Percentiles rank a stretch among this genome's conserved stretches.
phyloP scores from a whole-genome alignment of 1,284 basidiomycete genomes.

The Limonomyces culmigenus region DNA sequence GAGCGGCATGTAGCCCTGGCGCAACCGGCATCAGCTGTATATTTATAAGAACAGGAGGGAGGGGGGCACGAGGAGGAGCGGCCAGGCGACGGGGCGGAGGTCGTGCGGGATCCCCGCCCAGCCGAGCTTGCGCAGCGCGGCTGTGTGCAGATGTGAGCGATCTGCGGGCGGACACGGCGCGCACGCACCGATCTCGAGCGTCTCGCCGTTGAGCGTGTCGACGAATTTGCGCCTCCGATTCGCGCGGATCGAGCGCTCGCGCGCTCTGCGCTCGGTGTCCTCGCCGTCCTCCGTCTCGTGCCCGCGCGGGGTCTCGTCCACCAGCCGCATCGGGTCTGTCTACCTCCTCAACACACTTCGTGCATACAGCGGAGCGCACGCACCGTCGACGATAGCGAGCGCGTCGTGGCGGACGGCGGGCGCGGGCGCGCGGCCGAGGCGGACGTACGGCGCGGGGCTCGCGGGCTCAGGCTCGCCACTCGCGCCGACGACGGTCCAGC shows the following conservation, averaged over 20 bases:
- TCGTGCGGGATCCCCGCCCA: constrained; percentile 90
- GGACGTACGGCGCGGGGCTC: too few relatives aligned
- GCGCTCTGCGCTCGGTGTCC: constrained; percentile 17
- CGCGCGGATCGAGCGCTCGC: constrained; percentile 60
- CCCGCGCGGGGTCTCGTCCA: constrained; percentile 17
- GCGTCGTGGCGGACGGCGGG: constrained; percentile 37
- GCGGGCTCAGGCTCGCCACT: constrained; percentile 17
- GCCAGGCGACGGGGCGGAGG: constrained; percentile 88
- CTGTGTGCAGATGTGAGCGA: constrained; percentile 18
- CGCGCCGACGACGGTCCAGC: constrained; percentile 62
- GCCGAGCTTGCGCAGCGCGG: constrained; percentile 76
- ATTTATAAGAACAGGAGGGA: not conserved
- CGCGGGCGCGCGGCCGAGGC: constrained; percentile 7
- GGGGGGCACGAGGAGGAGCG: constrained; percentile 68
- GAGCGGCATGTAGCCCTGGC: constrained; percentile 82
- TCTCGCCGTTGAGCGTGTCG: constrained; percentile 48
- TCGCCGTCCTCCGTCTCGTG: too few relatives aligned
- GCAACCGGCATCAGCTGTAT: not conserved
- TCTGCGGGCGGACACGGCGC: not conserved
- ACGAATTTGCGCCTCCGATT: constrained; percentile 60
- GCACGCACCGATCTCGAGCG: constrained; percentile 58
- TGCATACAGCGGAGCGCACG: constrained; percentile 31
- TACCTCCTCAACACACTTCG: not conserved
- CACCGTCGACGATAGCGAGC: constrained; percentile 58
- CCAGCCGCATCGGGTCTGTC: constrained; percentile 20